Conservation (phyloP, 208 protist species). For the Leishmania turanica region DNA sequence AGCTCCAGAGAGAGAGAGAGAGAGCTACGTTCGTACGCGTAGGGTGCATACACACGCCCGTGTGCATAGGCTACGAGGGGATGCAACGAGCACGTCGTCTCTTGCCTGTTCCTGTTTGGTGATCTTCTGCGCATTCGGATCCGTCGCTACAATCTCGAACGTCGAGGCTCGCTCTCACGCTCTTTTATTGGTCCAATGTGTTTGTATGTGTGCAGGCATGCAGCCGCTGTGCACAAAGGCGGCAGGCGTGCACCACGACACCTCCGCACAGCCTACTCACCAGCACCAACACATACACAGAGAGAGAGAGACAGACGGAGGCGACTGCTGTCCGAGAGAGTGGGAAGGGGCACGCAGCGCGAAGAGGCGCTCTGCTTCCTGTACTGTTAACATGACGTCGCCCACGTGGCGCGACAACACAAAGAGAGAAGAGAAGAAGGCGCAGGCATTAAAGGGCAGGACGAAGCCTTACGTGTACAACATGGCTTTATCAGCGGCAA, state of each 20-base stretch:
- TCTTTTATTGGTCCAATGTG: background rate
- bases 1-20: background rate
- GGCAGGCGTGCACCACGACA: background rate
- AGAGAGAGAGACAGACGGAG: background rate
- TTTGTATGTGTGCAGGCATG: background rate
- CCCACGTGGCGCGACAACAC: background rate
- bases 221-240: background rate
- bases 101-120: background rate
- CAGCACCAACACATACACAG: background rate
- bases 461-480: constrained; percentile 10
- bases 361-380: background rate
- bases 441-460: background rate
- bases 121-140: background rate
- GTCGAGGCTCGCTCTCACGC: background rate
- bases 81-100: background rate
- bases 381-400: background rate
- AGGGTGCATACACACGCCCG: background rate
- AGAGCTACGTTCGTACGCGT: background rate
- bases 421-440: constrained; percentile 2
- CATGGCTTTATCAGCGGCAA: background rate
- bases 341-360: background rate
- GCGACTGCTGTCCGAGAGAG: background rate
- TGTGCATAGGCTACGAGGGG: background rate
- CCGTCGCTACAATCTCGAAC: background rate
- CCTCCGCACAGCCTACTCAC: background rate